Base-by-base conservation (phyloP, 2,329 filamentous ascomycete genomes). In the Geosmithia morbida region DNA sequence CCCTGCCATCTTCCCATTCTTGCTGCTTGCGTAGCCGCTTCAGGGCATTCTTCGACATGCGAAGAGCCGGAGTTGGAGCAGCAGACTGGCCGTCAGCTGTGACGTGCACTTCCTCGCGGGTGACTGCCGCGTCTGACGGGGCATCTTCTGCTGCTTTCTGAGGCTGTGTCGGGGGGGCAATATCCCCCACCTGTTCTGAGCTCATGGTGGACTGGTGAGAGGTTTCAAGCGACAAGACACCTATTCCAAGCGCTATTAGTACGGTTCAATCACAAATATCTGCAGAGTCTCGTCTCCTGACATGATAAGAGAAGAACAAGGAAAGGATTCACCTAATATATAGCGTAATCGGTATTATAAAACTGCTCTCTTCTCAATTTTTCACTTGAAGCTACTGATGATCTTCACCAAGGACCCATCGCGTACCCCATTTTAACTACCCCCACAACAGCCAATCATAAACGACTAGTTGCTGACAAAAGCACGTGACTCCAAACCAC, bases 21-120 rank as follows among this genome's bases (percentile, higher is more conserved):
- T 85, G 73, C 52, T 79, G 73, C 48, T 79, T 81, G 51, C 75
- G 79, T 46, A 87, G 69, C 58, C 87, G 90, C 65, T 94, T 95
- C 50, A 83, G 68, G 55, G 90, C 84, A 57, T 83, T 94, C 59
- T 97, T 97, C 17, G 90, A 95, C 46, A 96, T 52, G 19, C 55
- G 54, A 2, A 55, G 52, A 2, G 49, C 41, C 6, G 44, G 6
- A 18, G 45, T 45, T 41, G 52, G 13, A 13, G 45, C 11, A 11
- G 33, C 11, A 37, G 33, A 11, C 11, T 37, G 33, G 11, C 11
- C 33, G 14, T 6, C 33, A 13, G 3, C 33, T 16, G 33, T 5
- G 10, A 13, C 11, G 13, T 5, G 8, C 4, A 8, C 22, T 26
- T 7, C n/a, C 7, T 18, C 41, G 4, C 18, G 41, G 41, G n/a